Conservation (phyloP, 768 basidiomycete genomes). For the Lyophyllum shimeji region DNA sequence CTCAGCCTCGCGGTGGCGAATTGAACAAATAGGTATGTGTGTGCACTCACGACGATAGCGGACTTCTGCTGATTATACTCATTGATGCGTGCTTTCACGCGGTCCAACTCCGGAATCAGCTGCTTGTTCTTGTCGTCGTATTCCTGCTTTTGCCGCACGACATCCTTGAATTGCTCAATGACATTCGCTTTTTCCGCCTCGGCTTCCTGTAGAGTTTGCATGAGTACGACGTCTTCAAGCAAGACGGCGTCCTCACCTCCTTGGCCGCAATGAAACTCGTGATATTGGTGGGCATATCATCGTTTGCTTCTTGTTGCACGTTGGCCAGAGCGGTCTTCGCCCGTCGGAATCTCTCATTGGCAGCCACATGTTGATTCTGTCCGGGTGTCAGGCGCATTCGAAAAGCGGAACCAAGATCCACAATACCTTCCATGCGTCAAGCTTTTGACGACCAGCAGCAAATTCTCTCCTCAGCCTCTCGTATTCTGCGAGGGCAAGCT, state of each 20-base stretch:
- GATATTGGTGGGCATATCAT: conserved; percentile 67
- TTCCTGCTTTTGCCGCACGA: conserved; percentile 43
- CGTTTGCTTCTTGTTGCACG: conserved; percentile 62
- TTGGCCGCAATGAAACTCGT: conserved; percentile 54
- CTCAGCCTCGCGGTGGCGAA: background rate
- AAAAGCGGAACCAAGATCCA: background rate
- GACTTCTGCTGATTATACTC: conserved; percentile 47
- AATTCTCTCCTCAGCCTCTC: conserved; percentile 28
- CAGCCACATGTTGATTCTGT: conserved; percentile 26
- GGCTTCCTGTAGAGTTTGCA: conserved; percentile 47
- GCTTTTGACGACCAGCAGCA: conserved; percentile 24
- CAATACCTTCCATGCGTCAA: conserved; percentile 35
- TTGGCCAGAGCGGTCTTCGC: conserved; percentile 29
- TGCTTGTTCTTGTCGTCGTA: conserved; percentile 45
- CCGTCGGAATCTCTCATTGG: conserved; percentile 12
- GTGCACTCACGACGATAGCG: conserved; percentile 42
- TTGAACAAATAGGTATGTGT: background rate
- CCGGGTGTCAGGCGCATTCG: background rate
- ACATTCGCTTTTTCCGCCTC: conserved; percentile 50
- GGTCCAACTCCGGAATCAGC: conserved; percentile 42
- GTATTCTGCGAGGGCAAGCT: conserved; percentile 24
- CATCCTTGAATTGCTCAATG: conserved; percentile 47
- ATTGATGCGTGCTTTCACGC: conserved; percentile 46
- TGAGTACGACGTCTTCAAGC: background rate
- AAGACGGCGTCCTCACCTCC: conserved; percentile 46